Base-by-base conservation (phyloP, 768 basidiomycete genomes). In the Cystofilobasidium ferigula region DNA sequence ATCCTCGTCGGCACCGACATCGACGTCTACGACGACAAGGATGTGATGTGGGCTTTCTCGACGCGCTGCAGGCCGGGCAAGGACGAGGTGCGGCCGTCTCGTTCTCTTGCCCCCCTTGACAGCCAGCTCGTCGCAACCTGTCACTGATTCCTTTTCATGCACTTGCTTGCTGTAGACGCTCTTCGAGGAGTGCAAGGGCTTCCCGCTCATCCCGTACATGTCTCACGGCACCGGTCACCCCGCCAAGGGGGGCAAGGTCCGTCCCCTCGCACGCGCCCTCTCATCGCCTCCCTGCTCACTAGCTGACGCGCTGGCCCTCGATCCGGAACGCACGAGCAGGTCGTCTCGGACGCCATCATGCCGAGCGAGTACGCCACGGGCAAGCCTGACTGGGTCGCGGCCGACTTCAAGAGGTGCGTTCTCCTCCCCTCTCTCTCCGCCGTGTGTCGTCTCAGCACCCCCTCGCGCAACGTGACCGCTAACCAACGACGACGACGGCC, bases 1-100 rank as follows among this genome's bases (percentile, higher is more conserved):
- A 35, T 63, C n/a, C 48, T 63, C 7, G 62, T 63, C 5, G 62
- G 62, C 5, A 3, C 18, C 16, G 62, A 63, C 53, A 63, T 63
- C 40, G 62, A 63, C 30, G 35, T 54, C 22, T 63, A 48, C 53
- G 51, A 63, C 53, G 62, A 63, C 62, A 63, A 63, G n/a, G 62
- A 63, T 28, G 51, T 63, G 24, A 63, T 63, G 62, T 63, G 62
- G 62, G 62, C 62, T 4, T 63, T 63, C 35, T 14, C 35, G 14
- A 63, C 62, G 3, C 48, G 62, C 22, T 63, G 62, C 30, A 32
- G 62, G 26, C 62, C 62, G 6, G 24, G 24, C 36, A 35, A 63
- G 28, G 62, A 63, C 62, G 62, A 63, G 48, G 47, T 51, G 7
- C 47, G 7, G 61, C 45, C 34, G 28, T 7, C 45, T n/a, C 38